Evolutionary conservation across 2,329 filamentous ascomycete genomes (phyloP).

Genomic region (Knoxdaviesia proteae): DNA sequence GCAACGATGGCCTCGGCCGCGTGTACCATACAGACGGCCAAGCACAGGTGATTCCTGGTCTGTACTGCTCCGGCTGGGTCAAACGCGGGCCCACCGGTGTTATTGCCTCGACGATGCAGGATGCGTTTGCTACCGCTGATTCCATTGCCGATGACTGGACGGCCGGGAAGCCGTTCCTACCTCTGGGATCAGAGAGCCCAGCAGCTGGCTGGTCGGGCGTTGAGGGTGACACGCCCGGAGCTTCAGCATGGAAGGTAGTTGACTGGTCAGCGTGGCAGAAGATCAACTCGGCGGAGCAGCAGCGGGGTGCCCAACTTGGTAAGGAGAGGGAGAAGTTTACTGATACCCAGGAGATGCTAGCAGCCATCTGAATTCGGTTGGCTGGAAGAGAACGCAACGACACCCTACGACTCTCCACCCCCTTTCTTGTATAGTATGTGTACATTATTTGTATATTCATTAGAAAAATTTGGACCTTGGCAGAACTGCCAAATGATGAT

Average conservation of each 20-base stretch:
- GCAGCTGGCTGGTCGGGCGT: slow-evolving; percentile 57
- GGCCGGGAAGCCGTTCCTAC: slow-evolving; percentile 19
- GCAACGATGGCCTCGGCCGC: slow-evolving; percentile 63
- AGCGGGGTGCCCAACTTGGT: slow-evolving; percentile 41
- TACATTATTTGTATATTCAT: background rate
- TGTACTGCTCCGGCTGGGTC: slow-evolving; percentile 94
- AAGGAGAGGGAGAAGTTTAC: slow-evolving; percentile 62
- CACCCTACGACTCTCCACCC: no score
- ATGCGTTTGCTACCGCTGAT: slow-evolving; percentile 79
- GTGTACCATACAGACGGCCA: slow-evolving; percentile 18
- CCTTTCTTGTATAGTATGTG: background rate
- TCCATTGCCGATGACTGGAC: slow-evolving; percentile 63
- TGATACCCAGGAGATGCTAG: slow-evolving; percentile 34
- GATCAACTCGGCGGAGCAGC: slow-evolving; percentile 62
- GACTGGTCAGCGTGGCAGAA: slow-evolving; percentile 68
- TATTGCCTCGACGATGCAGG: slow-evolving; percentile 88
- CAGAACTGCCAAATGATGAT: slow-evolving; percentile 4
- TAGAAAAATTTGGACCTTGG: background rate
- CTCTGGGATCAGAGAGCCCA: slow-evolving; percentile 2
- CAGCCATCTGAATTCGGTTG: slow-evolving; percentile 10
- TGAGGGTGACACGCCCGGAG: slow-evolving; percentile 30
- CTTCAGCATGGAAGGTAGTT: slow-evolving; percentile 38
- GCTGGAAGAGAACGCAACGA: no score
- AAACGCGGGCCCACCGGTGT: slow-evolving; percentile 88
- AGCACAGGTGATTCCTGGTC: slow-evolving; percentile 32